A percentile compares a stretch with the other conserved stretches of the same genome.
Evolutionary conservation across 768 basidiomycete genomes (phyloP).

Genomic region (Kondoa subrosea): DNA sequence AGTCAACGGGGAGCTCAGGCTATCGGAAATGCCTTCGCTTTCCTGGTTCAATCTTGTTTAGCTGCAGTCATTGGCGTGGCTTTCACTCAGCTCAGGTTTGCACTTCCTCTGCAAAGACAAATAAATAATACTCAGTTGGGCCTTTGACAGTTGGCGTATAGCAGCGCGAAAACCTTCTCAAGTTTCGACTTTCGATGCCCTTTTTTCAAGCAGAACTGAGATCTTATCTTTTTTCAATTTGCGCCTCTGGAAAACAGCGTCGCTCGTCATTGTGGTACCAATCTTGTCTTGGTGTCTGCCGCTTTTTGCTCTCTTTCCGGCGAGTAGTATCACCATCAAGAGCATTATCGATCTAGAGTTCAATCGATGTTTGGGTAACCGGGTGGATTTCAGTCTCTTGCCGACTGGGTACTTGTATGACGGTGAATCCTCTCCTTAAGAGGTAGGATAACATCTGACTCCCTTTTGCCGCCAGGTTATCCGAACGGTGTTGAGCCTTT

Average conservation of each 20-base stretch:
- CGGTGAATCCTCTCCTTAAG: too few species aligned
- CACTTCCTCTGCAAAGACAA: too few species aligned
- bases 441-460: too few species aligned
- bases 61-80: background rate
- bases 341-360: too few species aligned
- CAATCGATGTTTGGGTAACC: too few species aligned
- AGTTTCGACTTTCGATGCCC: background rate
- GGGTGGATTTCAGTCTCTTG: too few species aligned
- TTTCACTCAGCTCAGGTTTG: background rate
- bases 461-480: too few species aligned
- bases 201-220: too few species aligned
- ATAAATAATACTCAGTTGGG: too few species aligned
- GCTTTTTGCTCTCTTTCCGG: background rate
- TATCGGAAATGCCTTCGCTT: background rate
- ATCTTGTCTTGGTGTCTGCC: background rate
- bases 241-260: background rate
- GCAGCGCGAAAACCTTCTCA: background rate
- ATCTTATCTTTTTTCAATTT: too few species aligned
- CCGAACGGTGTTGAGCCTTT: too few species aligned
- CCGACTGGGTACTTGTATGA: too few species aligned
- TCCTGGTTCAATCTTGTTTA: background rate
- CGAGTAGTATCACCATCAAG: background rate
- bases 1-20: background rate
- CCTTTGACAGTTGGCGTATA: background rate
- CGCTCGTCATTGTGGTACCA: background rate